Percentiles rank a stretch among this genome's conserved stretches.
Conservation (phyloP, 352 stramenopile species). For the Phytopythium aichiense region DNA sequence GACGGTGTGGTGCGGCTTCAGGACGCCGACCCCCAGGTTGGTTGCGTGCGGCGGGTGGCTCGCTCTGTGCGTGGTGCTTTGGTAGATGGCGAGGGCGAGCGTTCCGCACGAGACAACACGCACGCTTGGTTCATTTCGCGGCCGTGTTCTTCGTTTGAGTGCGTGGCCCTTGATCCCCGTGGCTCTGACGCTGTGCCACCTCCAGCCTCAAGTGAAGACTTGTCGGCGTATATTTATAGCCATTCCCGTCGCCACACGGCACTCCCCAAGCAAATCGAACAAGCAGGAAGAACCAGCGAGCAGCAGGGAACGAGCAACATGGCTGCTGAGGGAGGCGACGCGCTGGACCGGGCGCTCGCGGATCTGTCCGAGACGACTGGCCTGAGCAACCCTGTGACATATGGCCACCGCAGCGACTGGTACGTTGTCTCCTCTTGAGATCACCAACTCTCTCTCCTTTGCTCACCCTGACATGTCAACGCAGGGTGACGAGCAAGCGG, state of each 20-base stretch:
- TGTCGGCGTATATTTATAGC: neutral
- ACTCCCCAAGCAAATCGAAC: neutral
- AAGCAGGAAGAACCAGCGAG: neutral
- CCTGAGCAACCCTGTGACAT: constrained; percentile 78
- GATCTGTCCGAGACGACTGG: constrained; percentile 67
- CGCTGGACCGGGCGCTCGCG: constrained; percentile 62
- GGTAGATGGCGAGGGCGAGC: neutral
- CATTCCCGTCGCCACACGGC: neutral
- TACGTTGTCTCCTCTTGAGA: constrained; percentile 18
- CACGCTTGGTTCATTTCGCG: neutral
- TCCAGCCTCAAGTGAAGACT: neutral
- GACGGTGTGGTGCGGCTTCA: neutral
- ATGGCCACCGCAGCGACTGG: constrained; percentile 66
- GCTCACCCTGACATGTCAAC: neutral
- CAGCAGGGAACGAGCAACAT: neutral
- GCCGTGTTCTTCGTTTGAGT: neutral
- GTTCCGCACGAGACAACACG: neutral
- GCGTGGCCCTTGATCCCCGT: neutral
- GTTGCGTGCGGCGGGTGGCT: neutral
- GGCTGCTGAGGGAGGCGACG: constrained; percentile 22
- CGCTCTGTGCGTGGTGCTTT: neutral
- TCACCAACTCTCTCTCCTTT: neutral
- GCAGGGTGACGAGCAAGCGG: constrained; percentile 49
- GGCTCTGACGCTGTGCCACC: neutral
- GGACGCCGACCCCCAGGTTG: neutral